Conservation (phyloP, 164 flowering plant genomes). For the Euptelea pleiosperma region DNA sequence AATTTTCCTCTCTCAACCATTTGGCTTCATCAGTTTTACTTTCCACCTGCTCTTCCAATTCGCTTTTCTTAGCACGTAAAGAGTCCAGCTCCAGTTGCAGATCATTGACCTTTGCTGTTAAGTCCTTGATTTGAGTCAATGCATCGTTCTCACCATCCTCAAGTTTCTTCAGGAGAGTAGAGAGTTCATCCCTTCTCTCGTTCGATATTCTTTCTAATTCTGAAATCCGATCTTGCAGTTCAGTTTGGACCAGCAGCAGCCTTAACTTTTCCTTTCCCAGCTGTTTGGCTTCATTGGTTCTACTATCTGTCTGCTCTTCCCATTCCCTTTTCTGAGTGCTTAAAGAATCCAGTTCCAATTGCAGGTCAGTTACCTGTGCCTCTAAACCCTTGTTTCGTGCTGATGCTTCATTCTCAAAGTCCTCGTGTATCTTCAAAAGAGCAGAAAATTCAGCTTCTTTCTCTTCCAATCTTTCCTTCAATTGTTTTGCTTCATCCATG, state of each 20-base stretch:
- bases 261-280: conserved; percentile 26
- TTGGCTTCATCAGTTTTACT: conserved; percentile 29
- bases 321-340: conserved; percentile 18
- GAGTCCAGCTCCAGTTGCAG: conserved; percentile 34
- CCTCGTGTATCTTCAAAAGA: conserved; percentile 33
- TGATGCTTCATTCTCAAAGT: conserved; percentile 35
- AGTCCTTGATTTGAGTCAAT: conserved; percentile 22
- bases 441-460: conserved; percentile 38
- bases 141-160: conserved; percentile 33
- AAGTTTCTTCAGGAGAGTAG: conserved; percentile 23
- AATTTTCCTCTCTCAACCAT: conserved; percentile 29
- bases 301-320: conserved; percentile 28
- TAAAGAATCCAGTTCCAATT: conserved; percentile 27
- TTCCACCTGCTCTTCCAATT: conserved; percentile 32
- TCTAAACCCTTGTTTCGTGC: conserved; percentile 29
- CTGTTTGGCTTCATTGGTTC: conserved; percentile 28
- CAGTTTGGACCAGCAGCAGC: conserved; percentile 13
- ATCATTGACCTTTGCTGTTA: conserved; percentile 23
- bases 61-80: conserved; percentile 22
- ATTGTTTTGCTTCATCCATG: conserved; percentile 30
- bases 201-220: conserved; percentile 26
- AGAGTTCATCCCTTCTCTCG: conserved; percentile 31
- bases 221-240: conserved; percentile 24
- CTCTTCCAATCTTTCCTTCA: conserved; percentile 30
- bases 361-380: conserved; percentile 19